Evolutionary conservation across 176 grass and related monocot genomes (phyloP), one percentile per base, ranked within the genome.

Genomic region (Aechmea fasciata): DNA sequence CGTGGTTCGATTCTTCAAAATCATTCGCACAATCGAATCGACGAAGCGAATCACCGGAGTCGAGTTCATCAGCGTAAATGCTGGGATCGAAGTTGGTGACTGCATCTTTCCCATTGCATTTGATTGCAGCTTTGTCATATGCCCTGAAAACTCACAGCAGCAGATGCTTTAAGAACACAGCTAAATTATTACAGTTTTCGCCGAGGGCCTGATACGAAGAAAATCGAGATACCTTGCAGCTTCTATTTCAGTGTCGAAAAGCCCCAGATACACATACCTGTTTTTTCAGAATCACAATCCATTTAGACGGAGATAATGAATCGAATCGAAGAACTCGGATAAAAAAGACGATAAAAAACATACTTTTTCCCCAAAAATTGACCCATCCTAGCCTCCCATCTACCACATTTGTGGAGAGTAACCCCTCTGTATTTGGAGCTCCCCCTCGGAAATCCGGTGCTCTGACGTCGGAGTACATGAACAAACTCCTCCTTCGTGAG

Each of bases 401-500:
- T 76, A 9, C 93, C 93, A 71, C 93, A 97, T 83, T 97, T 97
- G 87, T 97, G 93, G 74, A 97, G 78, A 20, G 93, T 97, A 7
- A 97, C 93, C 13, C 93, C 93, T 47, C 89, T 87, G 69, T 80
- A 97, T 79, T 92, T 92, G 65, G 93, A 97, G 93, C 93, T 92
- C 25, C 93, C 93, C 11, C 93, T 87, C 63, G 86, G 93, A 52
- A 81, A 87, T 20, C 89, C 93, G 51, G 93, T 92, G 84, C 89
- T 92, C 82, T 90, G 89, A 15, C 89, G 89, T 65, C 93, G 82
- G 72, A 97, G 87, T 47, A 97, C 86, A 71, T 97, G 93, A 47
- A 97, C 86, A 85, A 97, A 97, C 72, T 97, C 93, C 89, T 97
- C 93, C 84, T 97, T 97, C 13, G 86, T 87, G 65, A 97, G 80